Evolutionary conservation across 2,329 filamentous ascomycete genomes (phyloP), one percentile per base, ranked within the genome.

Genomic region (Colletotrichum cordylinicola): DNA sequence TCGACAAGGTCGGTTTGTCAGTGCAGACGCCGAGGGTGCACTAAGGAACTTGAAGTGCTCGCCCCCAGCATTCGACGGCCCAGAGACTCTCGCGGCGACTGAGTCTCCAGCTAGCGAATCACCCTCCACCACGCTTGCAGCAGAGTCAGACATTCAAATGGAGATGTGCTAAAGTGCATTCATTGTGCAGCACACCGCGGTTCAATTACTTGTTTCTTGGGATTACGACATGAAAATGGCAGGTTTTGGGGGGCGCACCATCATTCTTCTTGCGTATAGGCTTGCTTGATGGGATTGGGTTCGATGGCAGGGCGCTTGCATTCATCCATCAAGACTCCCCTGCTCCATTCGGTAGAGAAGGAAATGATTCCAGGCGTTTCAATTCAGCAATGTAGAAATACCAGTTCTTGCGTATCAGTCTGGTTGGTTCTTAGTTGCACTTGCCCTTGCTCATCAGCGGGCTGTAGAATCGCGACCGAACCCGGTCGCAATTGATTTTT

Each of bases 1-100:
- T 33, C 91, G 89, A 67, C 90, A 92, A 79, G 92, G 91, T 56
- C 90, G 91, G 56, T 87, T 93, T 27, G 90, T 93, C 74, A 93
- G 91, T 85, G 87, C 82, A 66, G 87, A 88, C 66, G 83, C 89
- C 7, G 88, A 91, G 68, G 88, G 87, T 74, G 86, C 90, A 16
- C 88, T 93, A 66, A 83, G 85, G 74, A 93, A 93, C 78, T 86
- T 93, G 65, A 90, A 90, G 80, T 85, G 83, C 61, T 89, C 87
- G 6, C 89, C 91, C 58, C 91, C 91, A 6, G 81, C 85, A 12
- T 93, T 93, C 78, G 92, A 93, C 67, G 88, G 90, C 9, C 82
- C 83, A 18, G 82, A 88, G 71, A 87, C 87, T 12, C 86, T 92
- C 79, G 82, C 83, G 65, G 88, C 89, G 10, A 85, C 87, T 13